These are phyloP conservation scores for Pichia sp. DNA, from an alignment of 1,139 yeast genomes.

Conservation along the genomic window DNA sequence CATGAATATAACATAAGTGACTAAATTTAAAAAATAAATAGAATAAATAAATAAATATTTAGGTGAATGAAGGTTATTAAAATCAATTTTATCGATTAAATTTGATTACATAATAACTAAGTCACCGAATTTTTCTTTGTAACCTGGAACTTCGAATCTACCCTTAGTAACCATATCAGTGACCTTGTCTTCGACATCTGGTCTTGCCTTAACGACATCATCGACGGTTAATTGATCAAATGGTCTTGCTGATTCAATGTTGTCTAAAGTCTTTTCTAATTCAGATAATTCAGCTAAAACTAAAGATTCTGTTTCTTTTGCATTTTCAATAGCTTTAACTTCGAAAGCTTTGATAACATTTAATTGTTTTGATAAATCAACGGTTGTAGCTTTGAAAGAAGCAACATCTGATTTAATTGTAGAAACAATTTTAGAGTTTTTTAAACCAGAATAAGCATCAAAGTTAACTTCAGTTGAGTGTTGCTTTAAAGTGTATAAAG, in stretches of 20 bases:
- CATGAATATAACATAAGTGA: slow-evolving; percentile 12
- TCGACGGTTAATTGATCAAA: slow-evolving; percentile 95
- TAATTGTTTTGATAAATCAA: slow-evolving; percentile 83
- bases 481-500: slow-evolving; percentile 58
- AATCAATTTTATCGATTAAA: slow-evolving; percentile 1
- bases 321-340: slow-evolving; percentile 92
- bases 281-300: slow-evolving; percentile 82
- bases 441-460: slow-evolving; percentile 70
- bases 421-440: slow-evolving; percentile 73
- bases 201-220: slow-evolving; percentile 90
- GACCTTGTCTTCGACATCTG: slow-evolving; percentile 95
- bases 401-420: slow-evolving; percentile 75
- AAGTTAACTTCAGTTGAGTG: slow-evolving; percentile 80
- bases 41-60: slow-evolving; percentile 2
- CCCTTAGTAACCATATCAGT: slow-evolving; percentile 93
- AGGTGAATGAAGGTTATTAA: no score
- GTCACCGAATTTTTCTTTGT: slow-evolving; percentile 95
- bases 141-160: slow-evolving; percentile 97
- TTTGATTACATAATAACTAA: slow-evolving; percentile 76
- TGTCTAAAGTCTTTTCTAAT: slow-evolving; percentile 79
- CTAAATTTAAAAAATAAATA: slow-evolving; percentile 12
- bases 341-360: slow-evolving; percentile 91
- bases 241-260: slow-evolving; percentile 96
- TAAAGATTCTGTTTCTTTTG: slow-evolving; percentile 84
- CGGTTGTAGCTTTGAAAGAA: slow-evolving; percentile 73